Base-by-base conservation (phyloP, 192 early-diverging fungal species). In the Backusella westeae region DNA sequence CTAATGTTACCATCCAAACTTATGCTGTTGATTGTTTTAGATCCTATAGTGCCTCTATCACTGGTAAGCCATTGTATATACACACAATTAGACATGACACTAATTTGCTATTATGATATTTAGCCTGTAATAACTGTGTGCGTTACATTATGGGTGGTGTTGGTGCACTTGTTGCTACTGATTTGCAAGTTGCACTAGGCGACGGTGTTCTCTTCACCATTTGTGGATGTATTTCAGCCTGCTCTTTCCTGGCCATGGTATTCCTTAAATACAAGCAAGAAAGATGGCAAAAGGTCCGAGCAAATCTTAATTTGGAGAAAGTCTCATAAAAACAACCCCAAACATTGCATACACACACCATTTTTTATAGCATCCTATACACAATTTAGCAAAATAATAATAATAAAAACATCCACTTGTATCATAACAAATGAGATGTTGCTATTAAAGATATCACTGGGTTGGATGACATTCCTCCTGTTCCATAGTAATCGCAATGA, bases 11-110 rank as follows among this genome's bases (percentile, higher is more conserved):
- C 19, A 69, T 83, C n/a, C 67, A 69, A 9, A 73, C 82, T 0
- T 83, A 83, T 49, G 67, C 80, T 26, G 76, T 83, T 14, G 82
- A 83, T 65, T 83, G 73, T 8, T 80, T 80, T 56, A 38, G 66
- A 21, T 49, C 53, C 1, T 49, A 69, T 6, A 56, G 78, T 41
- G 79, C 82, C 26, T 83, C 82, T 17, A 79, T 75, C 1, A 83
- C 73, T 46, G 77, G 77, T 78, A 71, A 77, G 19, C 38, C 34
- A 76, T 68, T 49, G 68, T 42, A 46, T 66, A 44, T 4, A n/a
- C 2, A 21, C 12, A 39, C 10, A 6, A 14, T 17, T 75, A 29
- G 26, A 29, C 29, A 36, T 67, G 7, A 9, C 26, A 46, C 29
- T 32, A 9, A 63, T 12, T 59, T 74, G 21, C 9, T 74, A 29